A percentile compares a stretch with the other conserved stretches of the same genome.
Evolutionary conservation across 495 filamentous ascomycete genomes (phyloP).

Genomic region (Zalerion maritima): DNA sequence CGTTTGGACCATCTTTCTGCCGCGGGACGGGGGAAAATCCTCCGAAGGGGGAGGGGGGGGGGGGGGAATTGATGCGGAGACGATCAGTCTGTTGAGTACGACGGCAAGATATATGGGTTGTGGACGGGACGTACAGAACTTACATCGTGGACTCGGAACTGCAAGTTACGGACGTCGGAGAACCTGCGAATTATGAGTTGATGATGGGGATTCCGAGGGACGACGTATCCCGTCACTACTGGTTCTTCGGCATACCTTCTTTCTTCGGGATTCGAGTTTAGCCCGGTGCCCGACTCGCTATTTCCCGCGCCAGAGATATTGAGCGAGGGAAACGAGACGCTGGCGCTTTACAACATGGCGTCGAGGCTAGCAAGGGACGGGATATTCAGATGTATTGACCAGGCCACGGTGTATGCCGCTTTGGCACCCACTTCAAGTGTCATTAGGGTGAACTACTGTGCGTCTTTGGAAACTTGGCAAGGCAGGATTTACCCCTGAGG

Average conservation of each 20-base stretch:
- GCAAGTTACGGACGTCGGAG: constrained; percentile 13
- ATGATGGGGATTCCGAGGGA: constrained; percentile 35
- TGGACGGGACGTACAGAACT: constrained; percentile 32
- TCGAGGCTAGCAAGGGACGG: constrained; percentile 32
- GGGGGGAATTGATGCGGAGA: neutral
- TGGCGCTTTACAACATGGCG: constrained; percentile 28
- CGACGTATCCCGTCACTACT: constrained; percentile 29
- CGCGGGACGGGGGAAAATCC: constrained; percentile 15
- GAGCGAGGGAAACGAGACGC: constrained; percentile 20
- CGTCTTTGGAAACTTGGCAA: constrained; percentile 22
- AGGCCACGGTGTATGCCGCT: constrained; percentile 28
- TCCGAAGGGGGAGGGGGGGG: neutral
- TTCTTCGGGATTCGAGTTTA: constrained; percentile 23
- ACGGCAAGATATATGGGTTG: constrained; percentile 26
- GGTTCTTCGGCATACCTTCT: constrained; percentile 20
- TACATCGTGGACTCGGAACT: constrained; percentile 20
- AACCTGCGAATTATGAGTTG: constrained; percentile 16
- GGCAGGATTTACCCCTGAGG: constrained; percentile 18
- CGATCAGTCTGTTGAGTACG: constrained; percentile 5
- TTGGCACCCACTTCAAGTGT: constrained; percentile 29
- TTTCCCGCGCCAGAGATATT: constrained; percentile 18
- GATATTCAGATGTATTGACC: constrained; percentile 34
- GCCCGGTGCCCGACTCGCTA: constrained; percentile 14
- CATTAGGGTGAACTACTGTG: constrained; percentile 35
- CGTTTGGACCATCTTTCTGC: constrained; percentile 37